These are phyloP conservation scores for Verticillium zaregamsianum DNA, from an alignment of 2,329 filamentous ascomycete genomes.

Conservation along the genomic window DNA sequence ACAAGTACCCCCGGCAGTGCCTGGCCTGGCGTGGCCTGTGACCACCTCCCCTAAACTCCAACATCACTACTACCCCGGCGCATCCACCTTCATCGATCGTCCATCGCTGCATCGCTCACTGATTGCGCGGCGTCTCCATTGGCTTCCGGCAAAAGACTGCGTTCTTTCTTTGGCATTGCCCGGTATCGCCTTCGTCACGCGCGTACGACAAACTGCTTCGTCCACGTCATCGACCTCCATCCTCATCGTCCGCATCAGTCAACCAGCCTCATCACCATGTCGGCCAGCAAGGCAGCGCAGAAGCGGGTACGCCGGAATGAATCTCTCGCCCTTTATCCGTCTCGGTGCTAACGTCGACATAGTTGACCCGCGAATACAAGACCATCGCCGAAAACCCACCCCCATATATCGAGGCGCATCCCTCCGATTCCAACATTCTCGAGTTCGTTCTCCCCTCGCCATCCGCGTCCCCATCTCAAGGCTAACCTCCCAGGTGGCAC, in stretches of 20 bases:
- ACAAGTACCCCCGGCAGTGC: background rate
- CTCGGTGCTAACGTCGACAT: conserved; percentile 17
- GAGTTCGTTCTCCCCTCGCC: conserved; percentile 52
- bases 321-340: background rate
- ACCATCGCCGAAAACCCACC: conserved; percentile 69
- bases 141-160: background rate
- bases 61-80: background rate
- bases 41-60: conserved; percentile 2
- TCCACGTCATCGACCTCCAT: conserved; percentile 12
- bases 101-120: background rate
- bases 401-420: conserved; percentile 84
- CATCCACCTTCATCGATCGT: background rate
- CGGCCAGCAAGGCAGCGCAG: conserved; percentile 62
- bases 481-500: conserved; percentile 63
- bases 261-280: conserved; percentile 44
- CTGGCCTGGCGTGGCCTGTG: background rate
- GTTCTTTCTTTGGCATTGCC: conserved; percentile 9
- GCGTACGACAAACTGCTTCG: conserved; percentile 13
- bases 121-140: background rate
- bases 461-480: background rate
- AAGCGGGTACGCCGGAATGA: conserved; percentile 54
- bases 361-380: conserved; percentile 62
- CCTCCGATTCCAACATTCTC: conserved; percentile 85
- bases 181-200: background rate
- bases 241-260: background rate